A percentile compares a stretch with the other conserved stretches of the same genome.
phyloP scores from a whole-genome alignment of 768 basidiomycete genomes.

The Collybiopsis luxurians region DNA sequence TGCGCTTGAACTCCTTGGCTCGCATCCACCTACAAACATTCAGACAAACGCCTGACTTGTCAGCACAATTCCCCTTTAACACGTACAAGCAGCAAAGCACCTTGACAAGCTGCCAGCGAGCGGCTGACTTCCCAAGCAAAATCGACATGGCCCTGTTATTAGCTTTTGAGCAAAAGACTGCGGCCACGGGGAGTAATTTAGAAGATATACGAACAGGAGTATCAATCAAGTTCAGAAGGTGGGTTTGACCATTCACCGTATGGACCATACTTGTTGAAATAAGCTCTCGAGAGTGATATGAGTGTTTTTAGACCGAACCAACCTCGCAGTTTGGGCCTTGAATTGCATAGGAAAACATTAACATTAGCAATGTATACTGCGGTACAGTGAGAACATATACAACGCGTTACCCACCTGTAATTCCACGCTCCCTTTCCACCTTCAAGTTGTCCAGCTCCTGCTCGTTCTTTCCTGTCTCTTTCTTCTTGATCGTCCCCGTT shows the following conservation, averaged over 20 bases:
- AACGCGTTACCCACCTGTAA: conserved; percentile 66
- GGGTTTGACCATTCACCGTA: conserved; percentile 45
- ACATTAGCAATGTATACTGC: not conserved
- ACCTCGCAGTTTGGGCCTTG: conserved; percentile 95
- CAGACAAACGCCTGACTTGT: too few species aligned
- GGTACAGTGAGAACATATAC: too few species aligned
- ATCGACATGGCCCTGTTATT: conserved; percentile 85
- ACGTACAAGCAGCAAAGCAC: conserved; percentile 64
- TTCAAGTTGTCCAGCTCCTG: conserved; percentile 93
- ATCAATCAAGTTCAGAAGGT: conserved; percentile 92
- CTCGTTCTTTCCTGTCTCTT: conserved; percentile 64
- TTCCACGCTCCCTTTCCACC: conserved; percentile 95
- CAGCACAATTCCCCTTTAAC: too few species aligned
- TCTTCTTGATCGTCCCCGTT: conserved; percentile 81
- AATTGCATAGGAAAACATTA: conserved; percentile 46
- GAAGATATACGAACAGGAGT: conserved; percentile 68
- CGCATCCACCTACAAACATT: conserved; percentile 89
- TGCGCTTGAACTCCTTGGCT: conserved; percentile 98
- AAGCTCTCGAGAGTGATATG: not conserved
- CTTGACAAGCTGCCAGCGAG: conserved; percentile 90
- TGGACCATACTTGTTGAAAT: conserved; percentile 70
- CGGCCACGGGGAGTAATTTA: too few species aligned
- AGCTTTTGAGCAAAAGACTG: not conserved
- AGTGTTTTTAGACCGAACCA: conserved; percentile 1
- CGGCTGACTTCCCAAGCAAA: conserved; percentile 97